phyloP scores from a whole-genome alignment of 768 basidiomycete genomes.

The Floccularia luteovirens region DNA sequence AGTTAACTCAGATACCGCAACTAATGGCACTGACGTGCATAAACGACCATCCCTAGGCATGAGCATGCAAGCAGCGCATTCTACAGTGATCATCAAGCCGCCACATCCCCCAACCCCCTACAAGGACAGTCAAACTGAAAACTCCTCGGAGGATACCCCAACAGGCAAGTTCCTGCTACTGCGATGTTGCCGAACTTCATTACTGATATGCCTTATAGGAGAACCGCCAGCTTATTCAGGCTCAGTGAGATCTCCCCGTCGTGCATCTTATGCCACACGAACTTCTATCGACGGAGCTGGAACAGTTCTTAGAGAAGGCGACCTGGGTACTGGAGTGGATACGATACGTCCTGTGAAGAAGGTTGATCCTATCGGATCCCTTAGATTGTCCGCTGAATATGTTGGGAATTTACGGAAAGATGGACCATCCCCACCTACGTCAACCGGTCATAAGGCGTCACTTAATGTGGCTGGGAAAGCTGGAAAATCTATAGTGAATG shows the following conservation, averaged over 20 bases:
- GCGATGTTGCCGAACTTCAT: constrained; percentile 10
- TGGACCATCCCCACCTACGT: constrained; percentile 38
- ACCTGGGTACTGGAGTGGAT: constrained; percentile 81
- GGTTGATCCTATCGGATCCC: constrained; percentile 72
- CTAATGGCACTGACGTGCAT: constrained; percentile 54
- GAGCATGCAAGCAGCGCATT: constrained; percentile 52
- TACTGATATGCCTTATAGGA: constrained; percentile 28
- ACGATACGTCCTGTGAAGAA: constrained; percentile 94
- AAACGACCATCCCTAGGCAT: constrained; percentile 32
- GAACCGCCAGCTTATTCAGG: constrained; percentile 70
- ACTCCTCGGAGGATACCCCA: constrained; percentile 30
- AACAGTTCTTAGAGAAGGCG: constrained; percentile 71
- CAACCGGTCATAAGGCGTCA: constrained; percentile 39
- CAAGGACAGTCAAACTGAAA: constrained; percentile 18
- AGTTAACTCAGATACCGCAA: constrained; percentile 55
- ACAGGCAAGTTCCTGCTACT: constrained; percentile 30
- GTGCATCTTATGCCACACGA: constrained; percentile 77
- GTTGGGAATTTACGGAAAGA: constrained; percentile 68
- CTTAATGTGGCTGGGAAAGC: constrained; percentile 56
- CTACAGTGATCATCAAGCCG: constrained; percentile 65
- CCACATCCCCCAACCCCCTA: constrained; percentile 28
- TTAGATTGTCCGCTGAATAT: constrained; percentile 73
- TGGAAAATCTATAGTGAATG: constrained; percentile 66
- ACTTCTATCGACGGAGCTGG: constrained; percentile 55
- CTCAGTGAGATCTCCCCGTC: constrained; percentile 52